Evolutionary conservation across 441 rosid genomes (phyloP).

Genomic region (Aquilaria agallochum): DNA sequence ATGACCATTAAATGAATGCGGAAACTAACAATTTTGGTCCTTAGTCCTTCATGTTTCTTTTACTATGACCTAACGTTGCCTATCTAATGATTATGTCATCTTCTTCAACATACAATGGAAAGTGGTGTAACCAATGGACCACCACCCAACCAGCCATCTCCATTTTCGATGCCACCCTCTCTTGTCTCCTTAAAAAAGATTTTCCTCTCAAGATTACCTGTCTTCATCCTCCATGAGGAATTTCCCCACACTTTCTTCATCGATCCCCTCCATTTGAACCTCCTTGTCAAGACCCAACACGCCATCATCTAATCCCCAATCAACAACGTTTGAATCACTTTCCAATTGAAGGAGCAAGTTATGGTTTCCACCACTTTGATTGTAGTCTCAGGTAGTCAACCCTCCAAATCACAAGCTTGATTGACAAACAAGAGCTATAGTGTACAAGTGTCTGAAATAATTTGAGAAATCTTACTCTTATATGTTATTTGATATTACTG

Average conservation of each 20-base stretch:
- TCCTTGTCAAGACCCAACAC: conserved; percentile 65
- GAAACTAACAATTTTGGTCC: too few species aligned
- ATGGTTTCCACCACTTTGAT: conserved; percentile 69
- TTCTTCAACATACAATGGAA: too few species aligned
- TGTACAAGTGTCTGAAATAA: conserved; percentile 83
- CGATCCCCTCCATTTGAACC: conserved; percentile 25
- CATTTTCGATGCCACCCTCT: conserved; percentile 54
- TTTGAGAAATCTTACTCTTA: conserved; percentile 73
- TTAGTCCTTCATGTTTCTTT: too few species aligned
- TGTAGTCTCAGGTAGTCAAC: conserved; percentile 60
- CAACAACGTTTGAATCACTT: conserved; percentile 43
- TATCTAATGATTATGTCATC: too few species aligned
- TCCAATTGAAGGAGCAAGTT: conserved; percentile 69
- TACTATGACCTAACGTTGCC: too few species aligned
- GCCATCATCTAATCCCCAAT: conserved; percentile 62
- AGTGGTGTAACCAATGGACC: conserved; percentile 46
- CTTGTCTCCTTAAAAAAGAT: conserved; percentile 59
- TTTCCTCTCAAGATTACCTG: conserved; percentile 61
- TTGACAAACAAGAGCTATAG: conserved; percentile 73
- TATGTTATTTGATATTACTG: conserved; percentile 63
- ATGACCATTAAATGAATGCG: too few species aligned
- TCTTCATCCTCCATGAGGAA: conserved; percentile 73
- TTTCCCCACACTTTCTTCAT: conserved; percentile 42
- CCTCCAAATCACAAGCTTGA: conserved; percentile 86
- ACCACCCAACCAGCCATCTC: conserved; percentile 25